Conservation (phyloP, 345 rosid species). For the Noccaea caerulescens region DNA sequence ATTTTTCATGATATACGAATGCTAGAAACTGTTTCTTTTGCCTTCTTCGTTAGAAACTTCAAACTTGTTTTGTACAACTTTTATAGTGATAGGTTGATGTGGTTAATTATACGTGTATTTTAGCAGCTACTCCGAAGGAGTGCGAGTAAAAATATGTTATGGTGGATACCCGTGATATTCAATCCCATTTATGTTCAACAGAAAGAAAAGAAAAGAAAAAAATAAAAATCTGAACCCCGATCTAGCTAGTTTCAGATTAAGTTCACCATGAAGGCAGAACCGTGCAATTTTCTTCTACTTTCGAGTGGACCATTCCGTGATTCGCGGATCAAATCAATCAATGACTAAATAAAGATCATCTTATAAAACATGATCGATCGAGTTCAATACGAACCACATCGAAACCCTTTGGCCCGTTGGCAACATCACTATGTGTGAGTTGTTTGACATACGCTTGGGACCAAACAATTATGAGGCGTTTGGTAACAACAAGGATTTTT, state of each 20-base stretch:
- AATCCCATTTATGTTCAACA: neutral
- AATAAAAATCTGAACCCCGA: neutral
- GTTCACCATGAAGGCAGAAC: neutral
- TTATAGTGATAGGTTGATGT: too few relatives aligned
- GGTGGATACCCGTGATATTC: neutral
- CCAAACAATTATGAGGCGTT: slow-evolving; percentile 20
- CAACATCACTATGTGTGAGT: slow-evolving; percentile 9
- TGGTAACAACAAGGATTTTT: neutral
- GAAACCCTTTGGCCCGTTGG: slow-evolving; percentile 16
- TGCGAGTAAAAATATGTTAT: neutral
- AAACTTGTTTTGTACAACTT: neutral
- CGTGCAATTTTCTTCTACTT: neutral
- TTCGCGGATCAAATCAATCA: slow-evolving; percentile 17
- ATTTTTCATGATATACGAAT: neutral
- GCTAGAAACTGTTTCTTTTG: neutral
- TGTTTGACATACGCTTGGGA: slow-evolving; percentile 17
- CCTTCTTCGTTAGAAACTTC: too few relatives aligned
- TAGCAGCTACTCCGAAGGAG: too few relatives aligned
- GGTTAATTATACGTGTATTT: neutral
- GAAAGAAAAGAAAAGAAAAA: neutral
- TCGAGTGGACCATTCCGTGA: slow-evolving; percentile 16
- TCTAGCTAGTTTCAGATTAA: neutral
- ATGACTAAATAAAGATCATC: neutral
- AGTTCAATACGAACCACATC: neutral
- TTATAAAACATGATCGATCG: neutral